Evolutionary conservation across 1,284 basidiomycete species (phyloP), one percentile per base, ranked within the genome.

Genomic region (Trametes pubescens): DNA sequence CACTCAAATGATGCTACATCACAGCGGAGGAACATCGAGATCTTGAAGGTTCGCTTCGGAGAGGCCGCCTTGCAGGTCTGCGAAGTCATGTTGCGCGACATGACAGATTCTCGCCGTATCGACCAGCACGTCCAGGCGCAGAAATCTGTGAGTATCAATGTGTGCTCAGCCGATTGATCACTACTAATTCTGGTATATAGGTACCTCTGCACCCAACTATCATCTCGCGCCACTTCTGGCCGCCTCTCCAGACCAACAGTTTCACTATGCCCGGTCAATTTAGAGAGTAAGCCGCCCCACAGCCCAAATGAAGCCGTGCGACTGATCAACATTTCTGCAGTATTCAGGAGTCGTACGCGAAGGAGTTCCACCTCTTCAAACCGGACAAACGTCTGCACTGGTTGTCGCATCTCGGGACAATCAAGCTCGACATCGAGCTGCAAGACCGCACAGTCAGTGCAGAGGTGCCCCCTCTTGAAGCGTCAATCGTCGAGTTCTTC

Each of bases 21-120:
- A 8, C 67, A 97, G 94, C 87, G 96, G 29, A 86, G 92, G 32
- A 97, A 94, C 70, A 89, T 98, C 62, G 95, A 98, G 76, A 92
- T 96, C 56, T 79, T 98, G 65, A 98, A 98, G 81, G 86, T 95
- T 58, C 89, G 96, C 4, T 98, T 98, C 71, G 96, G 96, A 22
- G 96, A 98, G 73, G 84, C 89, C 1, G 90, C 94, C 0, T 77
- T 98, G 65, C 94, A 96, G 74, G 91, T 95, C 1, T 97, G 95
- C 81, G 96, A 98, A 74, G 95, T 98, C 63, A 98, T 98, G 96
- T 79, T 98, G 73, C 92, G 90, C 73, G 96, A 98, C 76, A 92
- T 98, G 87, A 91, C 93, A 7, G 95, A 98, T 75, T 97, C 96
- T 46, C 92, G 90, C 71, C 86, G 94, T 44, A 93, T 91, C 57